Percentiles rank a stretch among this genome's conserved stretches.
Conservation (phyloP, 805 yeast genomes). For the Candida suzukii region DNA sequence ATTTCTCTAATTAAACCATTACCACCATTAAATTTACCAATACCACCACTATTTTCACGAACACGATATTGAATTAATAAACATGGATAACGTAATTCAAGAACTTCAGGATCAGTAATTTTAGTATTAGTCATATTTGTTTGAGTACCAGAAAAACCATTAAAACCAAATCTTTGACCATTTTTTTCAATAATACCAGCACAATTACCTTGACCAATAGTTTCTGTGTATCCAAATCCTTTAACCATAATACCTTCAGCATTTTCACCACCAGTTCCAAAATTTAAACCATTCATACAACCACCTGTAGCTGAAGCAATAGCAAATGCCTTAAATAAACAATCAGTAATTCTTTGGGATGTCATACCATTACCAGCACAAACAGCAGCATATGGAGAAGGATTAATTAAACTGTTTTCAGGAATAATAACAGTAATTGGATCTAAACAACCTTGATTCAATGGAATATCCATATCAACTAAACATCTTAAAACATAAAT, state of each 20-base stretch:
- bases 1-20: slow-evolving; percentile 82
- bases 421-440: slow-evolving; percentile 71
- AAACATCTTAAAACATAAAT: slow-evolving; percentile 80
- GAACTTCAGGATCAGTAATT: slow-evolving; percentile 84
- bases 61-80: slow-evolving; percentile 64
- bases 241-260: slow-evolving; percentile 40
- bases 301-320: slow-evolving; percentile 96
- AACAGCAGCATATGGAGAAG: slow-evolving; percentile 84
- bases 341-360: slow-evolving; percentile 88
- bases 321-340: slow-evolving; percentile 74
- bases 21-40: slow-evolving; percentile 69
- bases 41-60: slow-evolving; percentile 75
- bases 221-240: slow-evolving; percentile 88
- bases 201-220: slow-evolving; percentile 86
- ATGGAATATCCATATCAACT: slow-evolving; percentile 81
- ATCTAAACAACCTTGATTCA: slow-evolving; percentile 85
- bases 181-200: slow-evolving; percentile 16
- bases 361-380: slow-evolving; percentile 95
- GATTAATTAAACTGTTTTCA: slow-evolving; percentile 56
- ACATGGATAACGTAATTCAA: slow-evolving; percentile 85
- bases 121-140: slow-evolving; percentile 93
- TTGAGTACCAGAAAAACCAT: slow-evolving; percentile 86
- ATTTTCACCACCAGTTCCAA: slow-evolving; percentile 69
- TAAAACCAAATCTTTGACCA: slow-evolving; percentile 79
- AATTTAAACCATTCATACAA: slow-evolving; percentile 88